Evolutionary conservation across 345 rosid species (phyloP).

Genomic region (Pistacia vera): DNA sequence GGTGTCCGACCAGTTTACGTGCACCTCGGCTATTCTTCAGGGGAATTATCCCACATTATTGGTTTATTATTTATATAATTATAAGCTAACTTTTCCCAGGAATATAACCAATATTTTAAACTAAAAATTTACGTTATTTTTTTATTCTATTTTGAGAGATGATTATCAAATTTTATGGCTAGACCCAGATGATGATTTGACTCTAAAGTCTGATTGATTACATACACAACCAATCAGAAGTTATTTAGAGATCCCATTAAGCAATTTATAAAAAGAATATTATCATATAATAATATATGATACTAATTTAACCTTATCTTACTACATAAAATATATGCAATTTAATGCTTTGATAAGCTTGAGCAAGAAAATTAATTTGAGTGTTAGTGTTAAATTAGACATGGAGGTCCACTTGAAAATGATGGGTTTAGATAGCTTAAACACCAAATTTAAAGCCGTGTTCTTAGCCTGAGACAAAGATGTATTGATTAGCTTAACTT

Average conservation of each 20-base stretch:
- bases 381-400: constrained; percentile 3
- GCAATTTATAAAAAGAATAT: not conserved
- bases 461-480: not conserved
- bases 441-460: not conserved
- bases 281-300: not conserved
- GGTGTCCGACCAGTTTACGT: no score
- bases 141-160: no score
- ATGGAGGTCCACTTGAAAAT: constrained; percentile 9
- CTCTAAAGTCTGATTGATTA: constrained; percentile 2
- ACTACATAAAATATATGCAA: no score
- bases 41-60: no score
- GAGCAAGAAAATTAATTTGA: not conserved
- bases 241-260: not conserved
- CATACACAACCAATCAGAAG: constrained; percentile 8
- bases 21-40: no score
- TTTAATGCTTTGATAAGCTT: not conserved
- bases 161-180: not conserved
- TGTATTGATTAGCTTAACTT: constrained; percentile 3
- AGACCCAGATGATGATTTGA: not conserved
- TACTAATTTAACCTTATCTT: no score
- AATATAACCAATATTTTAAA: no score
- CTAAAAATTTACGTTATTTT: no score
- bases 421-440: constrained; percentile 5
- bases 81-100: not conserved
- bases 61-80: no score